Evolutionary conservation across 2,329 filamentous ascomycete species (phyloP).

Genomic region (Coleophoma crateriformis): DNA sequence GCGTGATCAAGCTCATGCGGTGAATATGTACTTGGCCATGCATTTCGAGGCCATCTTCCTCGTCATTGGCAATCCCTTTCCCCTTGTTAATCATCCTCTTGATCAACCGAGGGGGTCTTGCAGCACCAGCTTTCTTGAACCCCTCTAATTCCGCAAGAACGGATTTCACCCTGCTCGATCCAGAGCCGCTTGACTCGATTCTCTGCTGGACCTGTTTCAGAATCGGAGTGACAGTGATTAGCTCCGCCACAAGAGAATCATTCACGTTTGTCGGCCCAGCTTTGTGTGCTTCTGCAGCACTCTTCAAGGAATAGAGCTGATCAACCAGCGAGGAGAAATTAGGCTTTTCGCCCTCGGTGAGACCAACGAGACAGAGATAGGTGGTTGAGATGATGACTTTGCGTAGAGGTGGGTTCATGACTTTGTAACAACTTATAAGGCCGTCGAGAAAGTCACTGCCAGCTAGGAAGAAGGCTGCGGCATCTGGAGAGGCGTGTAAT

Average conservation of each 20-base stretch:
- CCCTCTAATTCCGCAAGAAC: slow-evolving; percentile 54
- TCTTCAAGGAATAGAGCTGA: slow-evolving; percentile 75
- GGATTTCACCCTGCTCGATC: slow-evolving; percentile 50
- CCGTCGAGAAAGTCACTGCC: slow-evolving; percentile 86
- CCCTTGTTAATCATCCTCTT: slow-evolving; percentile 60
- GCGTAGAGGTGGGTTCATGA: slow-evolving; percentile 57
- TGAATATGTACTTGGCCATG: slow-evolving; percentile 54
- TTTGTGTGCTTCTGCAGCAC: slow-evolving; percentile 60
- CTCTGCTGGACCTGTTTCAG: slow-evolving; percentile 55
- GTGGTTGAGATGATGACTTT: slow-evolving; percentile 65
- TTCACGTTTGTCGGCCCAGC: slow-evolving; percentile 48
- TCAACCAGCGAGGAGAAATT: slow-evolving; percentile 75
- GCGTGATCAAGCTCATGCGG: slow-evolving; percentile 76
- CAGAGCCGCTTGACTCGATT: slow-evolving; percentile 41
- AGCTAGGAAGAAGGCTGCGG: slow-evolving; percentile 62
- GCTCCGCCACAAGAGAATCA: slow-evolving; percentile 71
- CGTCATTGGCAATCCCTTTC: slow-evolving; percentile 41
- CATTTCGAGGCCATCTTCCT: slow-evolving; percentile 23
- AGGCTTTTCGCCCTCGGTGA: slow-evolving; percentile 60
- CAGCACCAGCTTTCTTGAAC: slow-evolving; percentile 53
- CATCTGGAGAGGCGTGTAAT: slow-evolving; percentile 52
- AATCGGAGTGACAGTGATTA: slow-evolving; percentile 76
- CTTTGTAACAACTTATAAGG: slow-evolving; percentile 58
- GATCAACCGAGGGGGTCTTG: slow-evolving; percentile 42
- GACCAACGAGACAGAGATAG: slow-evolving; percentile 69